These are phyloP conservation scores for Ceratocystis cubensis DNA, from an alignment of 2,329 filamentous ascomycete genomes.

Conservation along the genomic window DNA sequence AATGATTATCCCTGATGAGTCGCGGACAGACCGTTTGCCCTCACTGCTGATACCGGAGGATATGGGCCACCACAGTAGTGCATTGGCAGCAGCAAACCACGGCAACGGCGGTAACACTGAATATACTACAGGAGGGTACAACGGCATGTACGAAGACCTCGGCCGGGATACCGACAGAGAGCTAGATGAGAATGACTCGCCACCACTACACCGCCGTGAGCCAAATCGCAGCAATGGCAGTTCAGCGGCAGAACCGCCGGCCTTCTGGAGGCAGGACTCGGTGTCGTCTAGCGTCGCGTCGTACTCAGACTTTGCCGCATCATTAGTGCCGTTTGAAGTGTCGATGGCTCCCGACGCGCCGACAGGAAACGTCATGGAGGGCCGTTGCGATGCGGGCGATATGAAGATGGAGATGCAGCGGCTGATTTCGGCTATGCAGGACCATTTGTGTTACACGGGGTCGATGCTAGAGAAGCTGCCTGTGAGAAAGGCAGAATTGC, in stretches of 20 bases:
- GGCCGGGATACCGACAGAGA: neutral
- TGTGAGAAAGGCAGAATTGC: constrained; percentile 18
- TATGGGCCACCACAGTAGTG: constrained; percentile 15
- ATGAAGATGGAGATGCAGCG: constrained; percentile 21
- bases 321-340: constrained; percentile 17
- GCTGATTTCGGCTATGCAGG: constrained; percentile 16
- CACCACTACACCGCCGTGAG: constrained; percentile 10
- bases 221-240: constrained; percentile 6
- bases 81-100: neutral
- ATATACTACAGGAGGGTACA: constrained; percentile 15
- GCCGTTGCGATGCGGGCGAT: constrained; percentile 13
- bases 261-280: constrained; percentile 8
- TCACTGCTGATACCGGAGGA: constrained; percentile 19
- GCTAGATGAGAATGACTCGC: constrained; percentile 12
- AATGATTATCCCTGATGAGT: constrained; percentile 20
- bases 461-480: constrained; percentile 20
- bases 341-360: constrained; percentile 16
- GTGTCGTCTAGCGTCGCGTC: constrained; percentile 9
- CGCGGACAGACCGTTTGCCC: constrained; percentile 18
- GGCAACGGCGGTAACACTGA: neutral
- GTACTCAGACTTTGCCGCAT: constrained; percentile 14
- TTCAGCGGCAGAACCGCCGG: constrained; percentile 10
- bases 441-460: constrained; percentile 20
- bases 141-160: constrained; percentile 17
- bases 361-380: constrained; percentile 18